Evolutionary conservation across 495 filamentous ascomycete species (phyloP).

Genomic region (Neurospora sp.): DNA sequence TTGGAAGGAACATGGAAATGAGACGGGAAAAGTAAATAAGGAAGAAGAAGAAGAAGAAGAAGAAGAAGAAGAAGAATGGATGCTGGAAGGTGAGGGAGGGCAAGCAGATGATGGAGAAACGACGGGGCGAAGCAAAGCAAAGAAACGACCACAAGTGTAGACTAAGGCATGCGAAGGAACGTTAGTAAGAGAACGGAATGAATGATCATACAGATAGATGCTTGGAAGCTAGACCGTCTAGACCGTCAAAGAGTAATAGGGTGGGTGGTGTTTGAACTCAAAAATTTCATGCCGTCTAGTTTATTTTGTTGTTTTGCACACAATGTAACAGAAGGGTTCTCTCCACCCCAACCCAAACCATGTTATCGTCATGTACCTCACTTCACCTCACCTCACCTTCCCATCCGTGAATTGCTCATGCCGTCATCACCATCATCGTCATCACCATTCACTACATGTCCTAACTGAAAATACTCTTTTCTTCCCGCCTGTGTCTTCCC

Average conservation of each 20-base stretch:
- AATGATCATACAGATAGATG: not conserved
- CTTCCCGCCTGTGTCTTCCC: not conserved
- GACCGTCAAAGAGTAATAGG: not conserved
- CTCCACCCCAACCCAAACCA: too few relatives aligned
- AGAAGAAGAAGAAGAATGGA: not conserved
- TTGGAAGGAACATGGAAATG: too few relatives aligned
- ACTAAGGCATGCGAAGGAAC: too few relatives aligned
- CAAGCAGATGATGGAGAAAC: too few relatives aligned
- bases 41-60: not conserved
- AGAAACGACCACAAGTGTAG: too few relatives aligned
- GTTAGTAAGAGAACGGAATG: not conserved
- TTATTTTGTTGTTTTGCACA: not conserved
- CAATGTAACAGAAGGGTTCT: too few relatives aligned
- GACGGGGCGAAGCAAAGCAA: too few relatives aligned
- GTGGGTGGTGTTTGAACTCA: not conserved
- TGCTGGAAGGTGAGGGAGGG: not conserved
- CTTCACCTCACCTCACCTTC: not conserved
- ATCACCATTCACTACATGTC: not conserved
- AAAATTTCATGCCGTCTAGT: not conserved
- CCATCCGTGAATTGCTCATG: not conserved
- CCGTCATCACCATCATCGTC: not conserved
- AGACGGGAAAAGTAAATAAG: too few relatives aligned
- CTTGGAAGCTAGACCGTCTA: not conserved
- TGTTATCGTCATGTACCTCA: too few relatives aligned
- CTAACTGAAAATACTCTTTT: not conserved